Percentiles rank a stretch among this genome's conserved stretches.
These are phyloP conservation scores for Fusarium solani-melongenae DNA, from an alignment of 2,329 filamentous ascomycete species.

Conservation along the genomic window DNA sequence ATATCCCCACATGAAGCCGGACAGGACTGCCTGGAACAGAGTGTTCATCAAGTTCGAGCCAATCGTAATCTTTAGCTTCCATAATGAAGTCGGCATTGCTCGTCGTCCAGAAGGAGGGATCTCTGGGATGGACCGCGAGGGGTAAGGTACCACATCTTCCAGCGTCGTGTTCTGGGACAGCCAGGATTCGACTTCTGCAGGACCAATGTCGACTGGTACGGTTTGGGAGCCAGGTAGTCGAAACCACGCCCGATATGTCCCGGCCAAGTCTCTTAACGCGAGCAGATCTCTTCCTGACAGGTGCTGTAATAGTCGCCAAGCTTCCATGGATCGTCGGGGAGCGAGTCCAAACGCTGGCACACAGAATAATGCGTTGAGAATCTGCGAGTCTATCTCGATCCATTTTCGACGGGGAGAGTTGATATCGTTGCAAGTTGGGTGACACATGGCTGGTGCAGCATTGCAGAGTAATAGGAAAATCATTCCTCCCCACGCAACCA, in stretches of 20 bases:
- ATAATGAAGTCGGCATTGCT: background rate
- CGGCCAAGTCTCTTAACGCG: background rate
- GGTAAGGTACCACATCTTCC: background rate
- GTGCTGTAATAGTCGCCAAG: background rate
- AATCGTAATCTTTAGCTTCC: background rate
- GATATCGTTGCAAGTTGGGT: constrained; percentile 63
- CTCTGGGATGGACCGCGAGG: background rate
- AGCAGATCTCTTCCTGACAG: background rate
- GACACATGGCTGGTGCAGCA: background rate
- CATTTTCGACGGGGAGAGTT: constrained; percentile 80
- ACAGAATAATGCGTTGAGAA: constrained; percentile 83
- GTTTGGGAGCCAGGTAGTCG: background rate
- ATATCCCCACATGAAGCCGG: background rate
- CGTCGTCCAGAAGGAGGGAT: background rate
- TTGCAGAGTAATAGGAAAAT: background rate
- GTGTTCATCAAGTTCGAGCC: background rate
- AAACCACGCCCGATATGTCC: background rate
- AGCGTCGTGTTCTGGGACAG: background rate
- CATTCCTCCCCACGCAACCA: background rate
- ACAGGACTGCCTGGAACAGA: background rate
- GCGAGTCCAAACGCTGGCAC: constrained; percentile 85
- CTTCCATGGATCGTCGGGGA: constrained; percentile 83
- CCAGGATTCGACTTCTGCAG: background rate
- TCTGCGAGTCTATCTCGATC: constrained; percentile 86
- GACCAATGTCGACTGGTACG: background rate